These are phyloP conservation scores for Ophiocordyceps robertsii DNA, from an alignment of 2,329 filamentous ascomycete species.

Conservation along the genomic window DNA sequence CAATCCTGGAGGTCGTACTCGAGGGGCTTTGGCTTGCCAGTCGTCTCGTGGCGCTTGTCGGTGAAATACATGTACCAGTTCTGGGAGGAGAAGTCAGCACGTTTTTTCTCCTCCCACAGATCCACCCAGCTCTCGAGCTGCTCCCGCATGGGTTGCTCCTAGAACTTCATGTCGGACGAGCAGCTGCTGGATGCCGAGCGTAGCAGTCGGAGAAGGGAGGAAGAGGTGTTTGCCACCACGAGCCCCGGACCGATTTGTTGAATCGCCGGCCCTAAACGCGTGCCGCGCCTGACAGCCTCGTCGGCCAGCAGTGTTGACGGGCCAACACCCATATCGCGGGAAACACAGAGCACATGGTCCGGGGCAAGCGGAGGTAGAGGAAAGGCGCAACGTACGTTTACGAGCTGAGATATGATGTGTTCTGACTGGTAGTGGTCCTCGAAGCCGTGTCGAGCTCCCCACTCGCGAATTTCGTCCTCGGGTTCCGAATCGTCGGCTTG, in stretches of 20 bases:
- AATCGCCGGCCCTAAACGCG: neutral
- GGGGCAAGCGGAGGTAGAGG: slow-evolving; percentile 1
- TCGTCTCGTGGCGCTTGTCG: slow-evolving; percentile 93
- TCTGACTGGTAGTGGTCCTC: slow-evolving; percentile 85
- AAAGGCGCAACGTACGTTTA: slow-evolving; percentile 46
- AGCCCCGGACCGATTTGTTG: neutral
- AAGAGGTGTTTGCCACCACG: neutral
- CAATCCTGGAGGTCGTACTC: slow-evolving; percentile 69
- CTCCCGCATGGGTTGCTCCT: neutral
- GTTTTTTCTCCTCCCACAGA: neutral
- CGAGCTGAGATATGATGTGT: slow-evolving; percentile 74
- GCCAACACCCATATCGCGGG: neutral
- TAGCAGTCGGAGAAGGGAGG: neutral
- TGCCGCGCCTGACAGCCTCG: no score
- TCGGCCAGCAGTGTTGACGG: neutral
- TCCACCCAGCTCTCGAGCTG: neutral
- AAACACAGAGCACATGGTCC: slow-evolving; percentile 3
- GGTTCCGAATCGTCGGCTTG: slow-evolving; percentile 26
- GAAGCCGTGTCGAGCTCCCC: slow-evolving; percentile 69
- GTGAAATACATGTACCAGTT: slow-evolving; percentile 99
- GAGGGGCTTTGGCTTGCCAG: slow-evolving; percentile 66
- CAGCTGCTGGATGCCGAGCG: neutral
- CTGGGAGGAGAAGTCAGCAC: slow-evolving; percentile 27
- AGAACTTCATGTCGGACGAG: neutral
- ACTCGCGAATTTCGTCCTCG: slow-evolving; percentile 32